These are phyloP conservation scores for Sporobolus alterniflorus DNA, from an alignment of 202 grass and related monocot species.

Conservation along the genomic window DNA sequence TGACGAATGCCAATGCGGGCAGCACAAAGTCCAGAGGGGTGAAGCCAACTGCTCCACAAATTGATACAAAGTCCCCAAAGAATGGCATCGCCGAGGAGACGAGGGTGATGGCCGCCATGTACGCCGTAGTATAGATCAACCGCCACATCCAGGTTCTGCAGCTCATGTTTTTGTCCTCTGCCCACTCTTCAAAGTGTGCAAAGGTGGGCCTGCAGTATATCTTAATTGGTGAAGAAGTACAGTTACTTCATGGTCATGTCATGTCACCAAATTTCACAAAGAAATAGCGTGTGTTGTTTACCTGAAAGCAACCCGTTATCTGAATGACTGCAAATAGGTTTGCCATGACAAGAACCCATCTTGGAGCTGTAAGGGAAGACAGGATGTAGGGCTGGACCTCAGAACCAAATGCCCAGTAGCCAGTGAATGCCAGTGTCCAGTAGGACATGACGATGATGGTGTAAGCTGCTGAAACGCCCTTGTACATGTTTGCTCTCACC, in stretches of 20 bases:
- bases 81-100: slow-evolving; percentile 69
- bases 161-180: slow-evolving; percentile 5
- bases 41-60: slow-evolving; percentile 84
- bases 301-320: slow-evolving; percentile 90
- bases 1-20: slow-evolving; percentile 63
- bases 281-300: slow-evolving; percentile 27
- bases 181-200: slow-evolving; percentile 43
- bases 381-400: slow-evolving; percentile 71
- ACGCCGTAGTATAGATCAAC: slow-evolving; percentile 58
- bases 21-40: slow-evolving; percentile 86
- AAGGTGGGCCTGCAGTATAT: slow-evolving; percentile 89
- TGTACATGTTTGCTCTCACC: slow-evolving; percentile 72
- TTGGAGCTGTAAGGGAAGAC: slow-evolving; percentile 68
- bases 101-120: slow-evolving; percentile 57
- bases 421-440: slow-evolving; percentile 71
- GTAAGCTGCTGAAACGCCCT: slow-evolving; percentile 62
- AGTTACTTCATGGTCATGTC: not conserved
- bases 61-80: slow-evolving; percentile 86
- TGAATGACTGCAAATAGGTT: slow-evolving; percentile 91
- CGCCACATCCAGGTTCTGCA: slow-evolving; percentile 38
- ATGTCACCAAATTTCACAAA: not conserved
- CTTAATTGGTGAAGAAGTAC: slow-evolving; percentile 30
- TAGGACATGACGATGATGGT: slow-evolving; percentile 64
- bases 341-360: slow-evolving; percentile 80
- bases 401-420: slow-evolving; percentile 85